Conservation (phyloP, 805 yeast species). For the Grigorovia yakushimaensis region DNA sequence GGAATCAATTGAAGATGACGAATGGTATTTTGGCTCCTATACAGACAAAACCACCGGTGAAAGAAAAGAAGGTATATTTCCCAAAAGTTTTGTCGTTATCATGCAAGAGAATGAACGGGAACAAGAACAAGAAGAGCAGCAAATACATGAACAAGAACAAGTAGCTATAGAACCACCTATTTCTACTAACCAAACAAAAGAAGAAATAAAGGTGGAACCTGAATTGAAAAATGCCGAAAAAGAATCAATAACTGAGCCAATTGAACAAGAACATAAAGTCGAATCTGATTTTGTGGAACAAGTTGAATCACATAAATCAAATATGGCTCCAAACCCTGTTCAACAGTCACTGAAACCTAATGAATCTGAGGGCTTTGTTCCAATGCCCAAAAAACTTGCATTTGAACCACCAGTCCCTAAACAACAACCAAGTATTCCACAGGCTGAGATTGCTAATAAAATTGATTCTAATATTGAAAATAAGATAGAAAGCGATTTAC, state of each 20-base stretch:
- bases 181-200: neutral
- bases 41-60: conserved; percentile 35
- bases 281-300: neutral
- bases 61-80: conserved; percentile 66
- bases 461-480: conserved; percentile 6
- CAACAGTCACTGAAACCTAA: conserved; percentile 4
- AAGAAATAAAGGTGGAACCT: neutral
- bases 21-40: conserved; percentile 77
- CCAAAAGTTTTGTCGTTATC: conserved; percentile 64
- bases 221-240: neutral
- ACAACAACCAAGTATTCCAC: neutral
- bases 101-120: neutral
- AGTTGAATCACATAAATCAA: neutral
- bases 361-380: conserved; percentile 8
- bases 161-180: too few relatives aligned
- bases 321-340: neutral
- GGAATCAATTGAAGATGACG: conserved; percentile 74
- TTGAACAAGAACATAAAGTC: neutral
- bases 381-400: conserved; percentile 7
- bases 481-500: conserved; percentile 41
- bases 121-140: neutral
- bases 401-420: conserved; percentile 5
- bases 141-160: neutral
- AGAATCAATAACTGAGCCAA: neutral
- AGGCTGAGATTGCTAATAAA: conserved; percentile 6